Evolutionary conservation across 2,329 filamentous ascomycete genomes (phyloP).

Genomic region (Claviceps citrina): DNA sequence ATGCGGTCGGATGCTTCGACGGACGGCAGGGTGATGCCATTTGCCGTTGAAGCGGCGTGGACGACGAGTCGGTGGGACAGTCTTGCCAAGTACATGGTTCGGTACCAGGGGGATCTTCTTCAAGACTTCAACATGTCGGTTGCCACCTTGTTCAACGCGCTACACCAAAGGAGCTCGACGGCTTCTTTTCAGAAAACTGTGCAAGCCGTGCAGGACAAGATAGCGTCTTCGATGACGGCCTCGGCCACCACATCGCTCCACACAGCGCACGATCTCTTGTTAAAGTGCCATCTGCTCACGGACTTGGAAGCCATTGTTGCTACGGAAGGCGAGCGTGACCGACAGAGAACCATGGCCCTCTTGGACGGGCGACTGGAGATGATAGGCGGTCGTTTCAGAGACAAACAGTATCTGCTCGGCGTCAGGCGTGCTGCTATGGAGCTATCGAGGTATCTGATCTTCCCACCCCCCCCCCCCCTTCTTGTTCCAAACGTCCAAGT

Average conservation of each 20-base stretch:
- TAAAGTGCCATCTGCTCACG: slow-evolving; percentile 73
- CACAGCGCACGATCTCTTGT: slow-evolving; percentile 67
- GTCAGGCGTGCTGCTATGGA: slow-evolving; percentile 80
- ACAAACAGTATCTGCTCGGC: slow-evolving; percentile 87
- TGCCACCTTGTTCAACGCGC: slow-evolving; percentile 41
- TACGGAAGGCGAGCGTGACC: slow-evolving; percentile 26
- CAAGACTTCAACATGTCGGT: slow-evolving; percentile 71
- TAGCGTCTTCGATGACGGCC: slow-evolving; percentile 59
- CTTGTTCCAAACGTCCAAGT: no score
- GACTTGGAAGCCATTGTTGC: slow-evolving; percentile 68
- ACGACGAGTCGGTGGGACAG: slow-evolving; percentile 69
- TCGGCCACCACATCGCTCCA: slow-evolving; percentile 69
- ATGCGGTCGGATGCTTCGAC: slow-evolving; percentile 42
- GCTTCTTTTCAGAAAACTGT: slow-evolving; percentile 42
- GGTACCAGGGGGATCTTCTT: slow-evolving; percentile 32
- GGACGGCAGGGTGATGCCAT: slow-evolving; percentile 55
- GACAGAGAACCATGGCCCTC: slow-evolving; percentile 17
- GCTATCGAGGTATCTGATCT: slow-evolving; percentile 41
- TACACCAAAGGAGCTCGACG: slow-evolving; percentile 38
- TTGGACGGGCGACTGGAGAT: slow-evolving; percentile 70
- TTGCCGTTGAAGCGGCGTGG: slow-evolving; percentile 86
- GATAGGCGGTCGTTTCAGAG: slow-evolving; percentile 72
- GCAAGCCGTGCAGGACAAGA: slow-evolving; percentile 48
- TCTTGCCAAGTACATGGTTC: slow-evolving; percentile 49
- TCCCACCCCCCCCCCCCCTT: not conserved